Conservation (phyloP, 371 early-diverging fungal species). For the Mucor lusitanicus region DNA sequence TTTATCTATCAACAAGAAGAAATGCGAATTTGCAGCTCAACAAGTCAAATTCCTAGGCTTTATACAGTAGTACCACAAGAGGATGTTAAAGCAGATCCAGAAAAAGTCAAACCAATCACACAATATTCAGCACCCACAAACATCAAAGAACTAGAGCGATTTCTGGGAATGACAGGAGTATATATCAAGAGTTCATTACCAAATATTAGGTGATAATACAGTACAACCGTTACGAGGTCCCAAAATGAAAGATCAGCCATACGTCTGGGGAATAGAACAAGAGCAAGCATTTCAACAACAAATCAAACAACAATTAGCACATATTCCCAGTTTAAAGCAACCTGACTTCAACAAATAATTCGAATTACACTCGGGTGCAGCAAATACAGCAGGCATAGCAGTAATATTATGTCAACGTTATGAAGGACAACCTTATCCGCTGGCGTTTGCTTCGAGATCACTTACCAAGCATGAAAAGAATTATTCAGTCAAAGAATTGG, state of each 20-base stretch:
- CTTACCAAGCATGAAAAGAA: slow-evolving; percentile 4
- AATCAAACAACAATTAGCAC: neutral
- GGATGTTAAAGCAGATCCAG: too few species aligned
- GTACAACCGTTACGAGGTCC: slow-evolving; percentile 7
- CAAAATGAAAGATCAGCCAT: slow-evolving; percentile 1
- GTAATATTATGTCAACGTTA: slow-evolving; percentile 6
- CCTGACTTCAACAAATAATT: slow-evolving; percentile 9
- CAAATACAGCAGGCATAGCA: slow-evolving; percentile 2
- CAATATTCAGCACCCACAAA: too few species aligned
- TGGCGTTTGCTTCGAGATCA: slow-evolving; percentile 10
- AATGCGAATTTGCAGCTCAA: too few species aligned
- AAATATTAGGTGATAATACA: neutral
- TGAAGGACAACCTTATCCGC: slow-evolving; percentile 4
- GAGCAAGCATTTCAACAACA: neutral
- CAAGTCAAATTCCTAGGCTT: too few species aligned
- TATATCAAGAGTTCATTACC: neutral
- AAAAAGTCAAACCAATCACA: too few species aligned
- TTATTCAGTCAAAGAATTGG: slow-evolving; percentile 12
- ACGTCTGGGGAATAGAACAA: neutral
- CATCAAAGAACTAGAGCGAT: neutral
- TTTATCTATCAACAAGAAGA: too few species aligned
- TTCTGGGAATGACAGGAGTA: neutral
- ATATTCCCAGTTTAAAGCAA: slow-evolving; percentile 3
- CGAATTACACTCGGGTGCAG: slow-evolving; percentile 4
- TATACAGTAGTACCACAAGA: too few species aligned